Evolutionary conservation across 306 rosid genomes (phyloP).

Genomic region (Begonia peltatifolia): DNA sequence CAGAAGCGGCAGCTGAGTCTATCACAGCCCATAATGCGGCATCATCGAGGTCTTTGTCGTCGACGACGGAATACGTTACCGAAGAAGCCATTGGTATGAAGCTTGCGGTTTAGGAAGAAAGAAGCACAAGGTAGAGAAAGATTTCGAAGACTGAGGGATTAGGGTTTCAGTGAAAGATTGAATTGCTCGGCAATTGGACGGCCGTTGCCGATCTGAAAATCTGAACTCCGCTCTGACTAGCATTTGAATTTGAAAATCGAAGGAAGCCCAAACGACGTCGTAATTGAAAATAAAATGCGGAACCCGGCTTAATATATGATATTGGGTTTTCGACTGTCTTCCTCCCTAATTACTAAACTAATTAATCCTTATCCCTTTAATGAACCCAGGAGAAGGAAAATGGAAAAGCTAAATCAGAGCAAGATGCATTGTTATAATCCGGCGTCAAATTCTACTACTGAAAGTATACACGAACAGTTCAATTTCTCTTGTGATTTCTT

Average conservation of each 20-base stretch:
- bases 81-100: constrained; percentile 28
- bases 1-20: constrained; percentile 72
- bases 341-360: too few relatives aligned
- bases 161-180: background rate
- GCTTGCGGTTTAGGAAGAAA: too few relatives aligned
- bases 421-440: too few relatives aligned
- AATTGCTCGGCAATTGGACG: background rate
- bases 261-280: background rate
- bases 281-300: too few relatives aligned
- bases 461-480: background rate
- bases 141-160: background rate
- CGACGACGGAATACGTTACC: constrained; percentile 25
- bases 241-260: background rate
- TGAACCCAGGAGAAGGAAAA: too few relatives aligned
- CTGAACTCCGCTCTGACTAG: background rate
- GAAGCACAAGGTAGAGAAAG: background rate
- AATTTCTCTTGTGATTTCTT: too few relatives aligned
- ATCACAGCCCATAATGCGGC: constrained; percentile 85
- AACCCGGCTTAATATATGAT: too few relatives aligned
- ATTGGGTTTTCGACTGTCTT: too few relatives aligned
- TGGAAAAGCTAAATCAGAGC: too few relatives aligned
- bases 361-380: too few relatives aligned
- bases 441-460: background rate
- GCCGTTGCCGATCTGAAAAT: background rate
- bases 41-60: constrained; percentile 86